Percentiles rank a stretch among this genome's conserved stretches.
phyloP scores from a whole-genome alignment of 768 basidiomycete species.

The Kwoniella europaea region DNA sequence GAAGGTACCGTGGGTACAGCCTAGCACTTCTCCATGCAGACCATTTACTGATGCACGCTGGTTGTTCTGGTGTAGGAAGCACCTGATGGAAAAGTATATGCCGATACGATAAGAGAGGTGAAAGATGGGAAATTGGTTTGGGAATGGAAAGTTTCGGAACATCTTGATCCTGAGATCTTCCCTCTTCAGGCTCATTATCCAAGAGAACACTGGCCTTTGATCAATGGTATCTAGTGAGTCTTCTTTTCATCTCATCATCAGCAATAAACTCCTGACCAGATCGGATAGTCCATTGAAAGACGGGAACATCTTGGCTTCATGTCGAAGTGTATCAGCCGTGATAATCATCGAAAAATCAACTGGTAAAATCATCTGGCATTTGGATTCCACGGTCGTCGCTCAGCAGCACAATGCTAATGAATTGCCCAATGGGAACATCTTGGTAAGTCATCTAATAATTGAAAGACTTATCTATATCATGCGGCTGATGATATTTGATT shows the following conservation, averaged over 20 bases:
- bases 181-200: constrained; percentile 30
- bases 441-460: not conserved
- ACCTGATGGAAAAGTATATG: constrained; percentile 30
- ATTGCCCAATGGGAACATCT: constrained; percentile 21
- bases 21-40: not conserved
- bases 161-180: constrained; percentile 32
- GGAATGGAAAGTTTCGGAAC: constrained; percentile 33
- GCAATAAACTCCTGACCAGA: not conserved
- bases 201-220: constrained; percentile 32
- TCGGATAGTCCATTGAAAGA: constrained; percentile 26
- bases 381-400: constrained; percentile 57
- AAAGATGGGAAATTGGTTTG: constrained; percentile 30
- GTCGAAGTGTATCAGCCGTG: constrained; percentile 50
- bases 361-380: constrained; percentile 57
- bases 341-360: constrained; percentile 54
- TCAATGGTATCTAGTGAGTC: constrained; percentile 32
- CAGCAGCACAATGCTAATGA: constrained; percentile 36
- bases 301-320: constrained; percentile 57
- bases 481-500: not conserved
- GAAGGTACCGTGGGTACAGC: constrained; percentile 23
- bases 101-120: constrained; percentile 32
- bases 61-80: constrained; percentile 20
- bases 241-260: not conserved
- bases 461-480: not conserved
- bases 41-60: constrained; percentile 2